These are phyloP conservation scores for Xylariaceae sp. DNA, from an alignment of 2,329 filamentous ascomycete species.

Conservation along the genomic window DNA sequence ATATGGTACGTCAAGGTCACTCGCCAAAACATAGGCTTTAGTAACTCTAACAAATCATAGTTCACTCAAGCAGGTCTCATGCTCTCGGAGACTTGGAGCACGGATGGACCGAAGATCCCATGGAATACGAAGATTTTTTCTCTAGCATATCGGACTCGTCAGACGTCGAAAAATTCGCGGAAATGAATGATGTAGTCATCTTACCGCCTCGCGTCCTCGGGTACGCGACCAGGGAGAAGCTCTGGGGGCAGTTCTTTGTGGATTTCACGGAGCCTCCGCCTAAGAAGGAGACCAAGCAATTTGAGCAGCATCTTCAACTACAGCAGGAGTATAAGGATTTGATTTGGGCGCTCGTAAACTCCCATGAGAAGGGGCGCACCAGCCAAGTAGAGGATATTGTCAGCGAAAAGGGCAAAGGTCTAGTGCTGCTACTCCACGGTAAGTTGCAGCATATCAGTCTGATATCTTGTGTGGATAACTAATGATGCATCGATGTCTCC, in stretches of 20 bases:
- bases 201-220: constrained; percentile 6
- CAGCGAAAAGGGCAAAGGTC: constrained; percentile 8
- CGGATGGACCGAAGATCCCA: neutral
- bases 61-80: neutral
- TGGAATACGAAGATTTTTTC: neutral
- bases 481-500: neutral
- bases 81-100: constrained; percentile 1
- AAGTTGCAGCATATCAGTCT: neutral
- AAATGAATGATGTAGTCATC: constrained; percentile 1
- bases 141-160: constrained; percentile 1
- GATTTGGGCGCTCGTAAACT: constrained; percentile 4
- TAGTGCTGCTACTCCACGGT: constrained; percentile 12
- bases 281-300: neutral
- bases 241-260: constrained; percentile 9
- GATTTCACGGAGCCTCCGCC: neutral
- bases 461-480: no score
- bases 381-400: constrained; percentile 9
- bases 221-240: constrained; percentile 6
- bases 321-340: constrained; percentile 7
- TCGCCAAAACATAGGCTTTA: no score
- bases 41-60: neutral
- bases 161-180: neutral
- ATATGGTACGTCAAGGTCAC: neutral
- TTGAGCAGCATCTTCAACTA: constrained; percentile 4
- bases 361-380: constrained; percentile 7